Percentiles rank a stretch among this genome's conserved stretches.
phyloP scores from a whole-genome alignment of 352 stramenopile genomes.

The Phytophthora cryptogea region DNA sequence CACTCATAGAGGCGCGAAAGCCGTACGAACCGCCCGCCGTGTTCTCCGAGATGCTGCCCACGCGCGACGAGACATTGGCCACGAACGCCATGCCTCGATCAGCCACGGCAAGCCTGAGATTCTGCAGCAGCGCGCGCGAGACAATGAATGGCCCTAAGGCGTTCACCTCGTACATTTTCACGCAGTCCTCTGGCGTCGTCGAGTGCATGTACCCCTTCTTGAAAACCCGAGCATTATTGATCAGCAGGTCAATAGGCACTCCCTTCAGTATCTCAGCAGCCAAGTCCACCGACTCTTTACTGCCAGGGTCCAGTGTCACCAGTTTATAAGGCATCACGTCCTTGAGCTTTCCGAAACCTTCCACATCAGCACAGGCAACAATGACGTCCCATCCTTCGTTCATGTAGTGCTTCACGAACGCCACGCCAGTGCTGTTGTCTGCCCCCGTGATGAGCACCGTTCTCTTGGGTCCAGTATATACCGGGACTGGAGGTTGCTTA shows the following conservation, averaged over 20 bases:
- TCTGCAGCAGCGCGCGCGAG: conserved; percentile 58
- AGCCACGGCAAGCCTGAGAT: conserved; percentile 44
- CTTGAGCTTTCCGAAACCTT: conserved; percentile 20
- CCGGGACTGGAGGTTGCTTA: neutral
- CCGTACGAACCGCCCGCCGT: conserved; percentile 60
- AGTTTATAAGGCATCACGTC: conserved; percentile 48
- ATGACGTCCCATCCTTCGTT: conserved; percentile 48
- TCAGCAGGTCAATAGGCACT: conserved; percentile 63
- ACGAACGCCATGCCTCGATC: conserved; percentile 50
- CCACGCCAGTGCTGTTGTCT: conserved; percentile 40
- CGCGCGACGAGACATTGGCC: conserved; percentile 55
- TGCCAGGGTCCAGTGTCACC: conserved; percentile 47
- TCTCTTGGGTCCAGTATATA: conserved; percentile 33
- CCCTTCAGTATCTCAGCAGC: conserved; percentile 41
- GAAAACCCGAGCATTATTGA: conserved; percentile 74
- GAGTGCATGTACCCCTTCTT: conserved; percentile 36
- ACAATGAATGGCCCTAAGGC: conserved; percentile 64
- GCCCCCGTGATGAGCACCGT: conserved; percentile 58
- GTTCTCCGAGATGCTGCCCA: conserved; percentile 56
- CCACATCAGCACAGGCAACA: conserved; percentile 27
- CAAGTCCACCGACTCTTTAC: conserved; percentile 53
- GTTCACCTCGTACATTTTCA: conserved; percentile 74
- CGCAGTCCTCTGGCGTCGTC: conserved; percentile 51
- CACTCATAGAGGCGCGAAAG: conserved; percentile 80
- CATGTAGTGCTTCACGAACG: conserved; percentile 44